Base-by-base conservation (phyloP, 164 flowering plant species). In the Sextonia rubra region DNA sequence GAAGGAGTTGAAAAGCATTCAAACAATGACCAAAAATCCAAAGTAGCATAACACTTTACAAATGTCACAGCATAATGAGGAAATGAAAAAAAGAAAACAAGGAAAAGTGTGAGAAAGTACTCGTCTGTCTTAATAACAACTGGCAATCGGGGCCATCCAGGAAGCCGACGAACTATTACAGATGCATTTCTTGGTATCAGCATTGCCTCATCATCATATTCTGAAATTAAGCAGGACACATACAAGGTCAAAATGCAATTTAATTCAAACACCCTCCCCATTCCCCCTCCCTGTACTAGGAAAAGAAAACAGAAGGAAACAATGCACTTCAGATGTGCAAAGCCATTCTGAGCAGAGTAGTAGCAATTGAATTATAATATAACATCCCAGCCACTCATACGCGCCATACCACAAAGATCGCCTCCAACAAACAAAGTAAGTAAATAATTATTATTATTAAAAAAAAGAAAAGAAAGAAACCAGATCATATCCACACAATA, bases 171-270 rank as follows among this genome's bases (percentile, higher is more conserved):
- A 72, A 96, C 89, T 83, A 96, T 82, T 66, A 93, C 94, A 76
- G 97, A 87, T 2, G 98, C 92, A 76, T 92, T 88, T 87, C 86
- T 96, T 30, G 98, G 97, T 60, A 93, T 88, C 90, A 90, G 76
- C 84, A 77, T 88, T 24, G 77, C 91, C 80, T 93, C 97, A 85
- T 93, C 98, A 71, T 77, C 84, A 80, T 93, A 96, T 74, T 93
- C 99, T 96, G 99, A 91, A 89, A 95, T 82, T 75, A 73, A 82
- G 85, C 79, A 86, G 80, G 75, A 81, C 60, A 77, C 58, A 83
- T 76, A 75, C n/a, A 70, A 64, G 29, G 4, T 23, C 23, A 26
- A 62, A 66, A 30, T 7, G 20, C 14, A 60, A 67, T 29, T 30
- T 58, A n/a, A 12, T n/a, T 14, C 12, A 48, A 66, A 18, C 66